Evolutionary conservation across 2,329 filamentous ascomycete species (phyloP).

Genomic region (Fusarium setosum): DNA sequence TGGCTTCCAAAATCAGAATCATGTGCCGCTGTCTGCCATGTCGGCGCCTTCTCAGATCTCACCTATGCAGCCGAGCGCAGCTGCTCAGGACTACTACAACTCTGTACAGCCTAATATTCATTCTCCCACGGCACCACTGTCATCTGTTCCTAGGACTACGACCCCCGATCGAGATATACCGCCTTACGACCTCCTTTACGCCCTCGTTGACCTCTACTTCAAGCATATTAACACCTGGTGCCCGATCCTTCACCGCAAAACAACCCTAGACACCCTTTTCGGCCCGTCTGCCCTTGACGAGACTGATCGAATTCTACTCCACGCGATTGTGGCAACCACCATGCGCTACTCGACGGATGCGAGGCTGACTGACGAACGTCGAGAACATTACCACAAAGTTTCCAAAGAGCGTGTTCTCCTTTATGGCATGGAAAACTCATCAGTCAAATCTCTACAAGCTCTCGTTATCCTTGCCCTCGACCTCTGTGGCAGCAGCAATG

Average conservation of each 20-base stretch:
- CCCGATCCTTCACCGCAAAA: constrained; percentile 87
- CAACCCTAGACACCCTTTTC: constrained; percentile 85
- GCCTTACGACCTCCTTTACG: constrained; percentile 79
- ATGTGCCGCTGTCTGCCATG: constrained; percentile 55
- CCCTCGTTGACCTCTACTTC: constrained; percentile 80
- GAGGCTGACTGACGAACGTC: constrained; percentile 77
- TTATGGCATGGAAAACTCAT: constrained; percentile 90
- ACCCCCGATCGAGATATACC: constrained; percentile 73
- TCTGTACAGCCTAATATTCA: constrained; percentile 59
- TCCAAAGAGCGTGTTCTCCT: constrained; percentile 89
- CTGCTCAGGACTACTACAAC: constrained; percentile 63
- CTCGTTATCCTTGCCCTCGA: constrained; percentile 89
- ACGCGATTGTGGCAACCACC: constrained; percentile 90
- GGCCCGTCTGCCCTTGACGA: constrained; percentile 81
- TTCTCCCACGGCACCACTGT: constrained; percentile 68
- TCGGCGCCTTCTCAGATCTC: constrained; percentile 49
- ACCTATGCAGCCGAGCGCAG: constrained; percentile 52
- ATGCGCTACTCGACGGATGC: constrained; percentile 84
- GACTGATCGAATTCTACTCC: constrained; percentile 83
- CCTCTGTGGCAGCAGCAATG: constrained; percentile 87
- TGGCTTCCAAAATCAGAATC: constrained; percentile 59
- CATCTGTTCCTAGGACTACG: constrained; percentile 50
- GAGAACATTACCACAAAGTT: constrained; percentile 79
- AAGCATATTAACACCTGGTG: constrained; percentile 88
- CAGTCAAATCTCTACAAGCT: constrained; percentile 87